Evolutionary conservation across 805 yeast species (phyloP), one percentile per base, ranked within the genome.

Genomic region (Scheffersomyces lignosus): DNA sequence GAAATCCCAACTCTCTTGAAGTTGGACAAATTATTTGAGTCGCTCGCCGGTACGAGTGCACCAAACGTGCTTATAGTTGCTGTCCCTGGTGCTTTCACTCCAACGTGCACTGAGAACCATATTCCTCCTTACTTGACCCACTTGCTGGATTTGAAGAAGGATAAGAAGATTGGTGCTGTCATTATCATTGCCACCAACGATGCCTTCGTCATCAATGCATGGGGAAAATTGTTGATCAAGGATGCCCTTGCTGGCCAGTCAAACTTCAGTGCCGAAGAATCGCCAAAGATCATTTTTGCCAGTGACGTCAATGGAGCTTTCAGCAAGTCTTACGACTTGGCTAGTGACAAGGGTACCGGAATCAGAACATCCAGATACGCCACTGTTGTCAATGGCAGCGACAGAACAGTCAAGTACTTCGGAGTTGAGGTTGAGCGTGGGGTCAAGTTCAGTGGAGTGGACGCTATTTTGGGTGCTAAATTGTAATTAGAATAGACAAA

Each of bases 81-180:
- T 8, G 71, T 67, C 18, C 75, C 75, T 5, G 72, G 70, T 18
- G 70, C 71, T 2, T 67, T 66, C 51, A 64, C 73, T 6, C 72
- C 73, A n/a, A 56, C 70, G 2, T 69, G 75, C 42, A 67, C 73
- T 16, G 73, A 65, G 44, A 56, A 61, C 46, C 75, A 69, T 51
- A 56, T 69, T 31, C 75, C 75, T 4, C 67, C 64, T 14, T 58
- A 50, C 45, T 54, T 69, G 44, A 39, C 40, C 33, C 48, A 64
- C 41, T 52, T 65, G 48, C 47, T 44, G 13, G 36, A 52, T 18
- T 54, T 69, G 45, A 51, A 49, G 40, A 53, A 53, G 39, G 48
- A 51, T 18, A 51, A 62, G 41, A 51, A 58, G 29, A 55, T 66
- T 25, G 54, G 57, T 16, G 52, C 61, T 17, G 47, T 69, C 27